Evolutionary conservation across 2,329 filamentous ascomycete genomes (phyloP), one percentile per base, ranked within the genome.

Genomic region (Sporothrix globosa): DNA sequence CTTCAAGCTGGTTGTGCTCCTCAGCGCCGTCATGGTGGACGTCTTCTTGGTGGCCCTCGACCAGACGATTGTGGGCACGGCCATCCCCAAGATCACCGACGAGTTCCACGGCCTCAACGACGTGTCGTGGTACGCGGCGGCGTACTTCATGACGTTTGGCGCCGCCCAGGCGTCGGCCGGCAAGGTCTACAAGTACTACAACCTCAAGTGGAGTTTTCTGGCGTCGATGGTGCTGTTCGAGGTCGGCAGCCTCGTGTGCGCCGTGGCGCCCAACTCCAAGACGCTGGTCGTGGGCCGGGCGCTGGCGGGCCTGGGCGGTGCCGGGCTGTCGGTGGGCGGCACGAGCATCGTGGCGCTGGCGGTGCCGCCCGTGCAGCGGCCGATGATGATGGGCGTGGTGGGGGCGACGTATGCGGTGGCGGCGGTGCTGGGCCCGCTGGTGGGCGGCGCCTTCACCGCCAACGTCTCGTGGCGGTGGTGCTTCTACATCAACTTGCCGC

Each of bases 401-500:
- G 68, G 68, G 17, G 56, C 68, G 7, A 21, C 61, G 1, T 73
- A 70, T n/a, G 69, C 72, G 13, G 65, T 81, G 13, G 77, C 77
- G 2, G 78, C 77, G 6, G 74, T 76, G n/a, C 41, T 75, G 10
- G 75, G 75, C 5, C 75, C 75, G 1, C 60, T 76, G 46, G 53
- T 75, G 21, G 75, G 75, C 17, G 75, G 75, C 11, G 75, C 72
- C 27, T 76, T 76, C n/a, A 69, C 75, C 3, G 68, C 71, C 24
- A 66, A 71, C 17, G 71, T 74, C 17, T 67, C 71, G 9, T 76
- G 75, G 75, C 70, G 75, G 2, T 76, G 82, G 74, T 86, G 84
- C 74, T 86, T 85, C 84, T 77, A 74, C 56, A 75, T 76, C 71
- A 75, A 78, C 73, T 81, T 83, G 48, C 71, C 71, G 17, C 11